Evolutionary conservation across 371 early-diverging fungal species (phyloP).

Genomic region (Syncephalastrum racemosum): DNA sequence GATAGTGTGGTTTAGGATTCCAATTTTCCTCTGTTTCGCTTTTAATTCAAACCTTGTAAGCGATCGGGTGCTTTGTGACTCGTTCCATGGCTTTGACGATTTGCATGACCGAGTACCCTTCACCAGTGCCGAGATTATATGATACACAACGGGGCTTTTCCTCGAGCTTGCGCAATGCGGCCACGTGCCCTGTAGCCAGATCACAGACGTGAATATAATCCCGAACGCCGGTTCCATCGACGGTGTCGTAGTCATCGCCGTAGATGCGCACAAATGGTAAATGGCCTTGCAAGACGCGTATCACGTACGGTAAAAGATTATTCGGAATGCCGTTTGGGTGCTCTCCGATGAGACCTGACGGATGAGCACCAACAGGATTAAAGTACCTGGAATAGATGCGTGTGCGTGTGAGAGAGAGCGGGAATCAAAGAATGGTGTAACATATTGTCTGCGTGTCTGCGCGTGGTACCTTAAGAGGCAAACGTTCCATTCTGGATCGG

Average conservation of each 20-base stretch:
- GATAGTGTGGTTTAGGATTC: neutral
- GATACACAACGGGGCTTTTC: slow-evolving; percentile 59
- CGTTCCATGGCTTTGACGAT: slow-evolving; percentile 78
- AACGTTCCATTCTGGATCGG: slow-evolving; percentile 62
- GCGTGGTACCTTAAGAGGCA: slow-evolving; percentile 57
- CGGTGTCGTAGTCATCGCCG: slow-evolving; percentile 83
- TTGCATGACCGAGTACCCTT: slow-evolving; percentile 84
- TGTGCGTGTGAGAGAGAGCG: neutral
- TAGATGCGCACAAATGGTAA: slow-evolving; percentile 72
- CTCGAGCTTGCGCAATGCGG: slow-evolving; percentile 70
- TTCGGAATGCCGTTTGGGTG: slow-evolving; percentile 82
- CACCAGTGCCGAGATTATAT: slow-evolving; percentile 87
- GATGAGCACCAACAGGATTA: slow-evolving; percentile 91
- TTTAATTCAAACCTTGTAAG: slow-evolving; percentile 42
- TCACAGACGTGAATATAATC: slow-evolving; percentile 93
- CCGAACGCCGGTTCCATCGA: slow-evolving; percentile 91
- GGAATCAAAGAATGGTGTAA: neutral
- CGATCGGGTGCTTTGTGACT: slow-evolving; percentile 64
- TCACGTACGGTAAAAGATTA: slow-evolving; percentile 88
- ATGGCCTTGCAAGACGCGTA: slow-evolving; percentile 79
- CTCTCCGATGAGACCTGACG: slow-evolving; percentile 86
- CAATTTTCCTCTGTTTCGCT: neutral
- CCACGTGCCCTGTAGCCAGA: slow-evolving; percentile 82
- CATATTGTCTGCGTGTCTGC: neutral
- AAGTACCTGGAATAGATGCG: slow-evolving; percentile 77